phyloP scores from a whole-genome alignment of 23 red algal genomes.

The Gracilaria vermiculophylla region DNA sequence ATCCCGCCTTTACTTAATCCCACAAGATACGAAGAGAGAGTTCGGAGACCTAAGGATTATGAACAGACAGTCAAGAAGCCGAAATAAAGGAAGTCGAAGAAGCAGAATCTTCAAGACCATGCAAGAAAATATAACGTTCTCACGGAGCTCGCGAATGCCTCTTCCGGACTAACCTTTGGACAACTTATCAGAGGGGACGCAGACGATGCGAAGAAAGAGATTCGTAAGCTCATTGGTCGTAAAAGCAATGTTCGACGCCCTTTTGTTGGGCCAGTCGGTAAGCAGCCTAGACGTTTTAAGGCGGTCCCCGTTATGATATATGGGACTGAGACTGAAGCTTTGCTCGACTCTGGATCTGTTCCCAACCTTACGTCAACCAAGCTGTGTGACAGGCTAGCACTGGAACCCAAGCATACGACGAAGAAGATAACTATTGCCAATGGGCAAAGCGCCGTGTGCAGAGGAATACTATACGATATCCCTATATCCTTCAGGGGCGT shows the following conservation, averaged over 20 bases:
- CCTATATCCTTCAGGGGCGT: neutral
- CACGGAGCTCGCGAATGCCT: too few relatives aligned
- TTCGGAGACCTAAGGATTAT: neutral
- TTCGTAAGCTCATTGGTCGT: neutral
- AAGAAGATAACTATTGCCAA: neutral
- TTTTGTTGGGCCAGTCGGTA: neutral
- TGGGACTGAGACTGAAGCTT: neutral
- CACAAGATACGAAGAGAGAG: neutral
- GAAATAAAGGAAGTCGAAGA: neutral
- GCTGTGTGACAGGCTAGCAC: neutral
- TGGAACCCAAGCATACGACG: neutral
- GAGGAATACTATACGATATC: neutral
- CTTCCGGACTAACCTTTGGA: slow-evolving; percentile 8
- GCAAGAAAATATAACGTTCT: slow-evolving; percentile 17
- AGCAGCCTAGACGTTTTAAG: neutral
- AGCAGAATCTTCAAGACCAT: slow-evolving; percentile 8
- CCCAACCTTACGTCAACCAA: neutral
- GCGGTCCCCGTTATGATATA: neutral
- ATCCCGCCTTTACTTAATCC: neutral
- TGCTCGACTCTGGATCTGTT: neutral
- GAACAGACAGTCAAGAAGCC: neutral
- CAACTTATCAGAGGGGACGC: slow-evolving; percentile 13
- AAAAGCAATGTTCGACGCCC: neutral
- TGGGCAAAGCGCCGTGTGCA: neutral
- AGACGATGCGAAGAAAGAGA: slow-evolving; percentile 19